Evolutionary conservation across 1,284 basidiomycete genomes (phyloP).

Genomic region (Phylloboletellus chloephorus): DNA sequence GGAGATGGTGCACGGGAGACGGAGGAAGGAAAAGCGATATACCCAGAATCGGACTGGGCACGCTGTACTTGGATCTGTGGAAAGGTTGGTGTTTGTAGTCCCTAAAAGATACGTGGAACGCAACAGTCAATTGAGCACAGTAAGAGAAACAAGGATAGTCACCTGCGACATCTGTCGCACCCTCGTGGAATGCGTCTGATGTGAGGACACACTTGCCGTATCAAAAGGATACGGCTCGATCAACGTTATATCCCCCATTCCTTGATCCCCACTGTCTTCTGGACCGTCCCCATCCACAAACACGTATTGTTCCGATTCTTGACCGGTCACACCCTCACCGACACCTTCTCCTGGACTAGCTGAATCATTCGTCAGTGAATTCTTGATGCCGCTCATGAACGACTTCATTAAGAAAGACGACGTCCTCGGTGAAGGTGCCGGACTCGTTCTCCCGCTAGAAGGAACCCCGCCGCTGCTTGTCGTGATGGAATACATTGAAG

Average conservation of each 20-base stretch:
- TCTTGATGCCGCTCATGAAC: constrained; percentile 22
- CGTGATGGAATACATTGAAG: constrained; percentile 13
- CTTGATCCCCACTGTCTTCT: constrained; percentile 9
- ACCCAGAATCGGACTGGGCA: constrained; percentile 19
- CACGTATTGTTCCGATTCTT: constrained; percentile 24
- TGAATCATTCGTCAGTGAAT: constrained; percentile 17
- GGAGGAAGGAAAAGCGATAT: constrained; percentile 10
- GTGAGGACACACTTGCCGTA: constrained; percentile 19
- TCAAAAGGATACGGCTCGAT: constrained; percentile 23
- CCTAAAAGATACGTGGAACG: constrained; percentile 8
- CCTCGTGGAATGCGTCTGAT: constrained; percentile 9
- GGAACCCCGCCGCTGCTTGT: background rate
- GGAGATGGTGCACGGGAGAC: constrained; percentile 20
- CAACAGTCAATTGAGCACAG: background rate
- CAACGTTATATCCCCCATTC: constrained; percentile 15
- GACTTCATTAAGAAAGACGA: constrained; percentile 25
- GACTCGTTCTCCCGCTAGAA: constrained; percentile 4
- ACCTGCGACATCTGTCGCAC: constrained; percentile 16
- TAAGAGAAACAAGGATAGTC: constrained; percentile 1
- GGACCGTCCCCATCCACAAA: constrained; percentile 21
- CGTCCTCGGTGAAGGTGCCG: constrained; percentile 12
- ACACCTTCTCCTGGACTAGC: constrained; percentile 8
- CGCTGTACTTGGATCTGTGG: constrained; percentile 26
- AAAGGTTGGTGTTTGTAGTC: constrained; percentile 13
- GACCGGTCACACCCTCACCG: constrained; percentile 4